Base-by-base conservation (phyloP, 2,329 filamentous ascomycete species). In the Botrytis sinoallii region DNA sequence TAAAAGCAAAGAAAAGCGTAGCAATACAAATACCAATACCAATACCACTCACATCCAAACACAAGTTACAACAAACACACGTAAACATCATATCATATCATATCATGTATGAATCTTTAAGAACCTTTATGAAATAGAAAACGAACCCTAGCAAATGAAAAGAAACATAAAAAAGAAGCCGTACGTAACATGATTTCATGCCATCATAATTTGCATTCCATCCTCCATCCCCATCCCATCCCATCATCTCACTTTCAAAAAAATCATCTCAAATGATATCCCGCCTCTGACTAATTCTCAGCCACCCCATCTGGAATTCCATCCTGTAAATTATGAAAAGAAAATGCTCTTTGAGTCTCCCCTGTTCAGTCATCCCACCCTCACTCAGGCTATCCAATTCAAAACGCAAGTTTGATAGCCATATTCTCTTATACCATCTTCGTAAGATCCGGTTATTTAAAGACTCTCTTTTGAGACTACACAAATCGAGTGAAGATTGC, bases 201-300 rank as follows among this genome's bases (percentile, higher is more conserved):
- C 55, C 40, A 60, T 61, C 68, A 70, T 70, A 70, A 70, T 61
- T 40, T 46, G 52, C 68, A 70, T 70, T 46, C 68, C 68, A 70
- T 70, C 55, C 68, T n/a, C 25, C 48, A 52, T 52, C 20, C 20
- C 3, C 44, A 46, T 46, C 44, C 18, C 20, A 46, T 46, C 42
- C 14, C 25, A 16, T 52, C 68, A 70, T 70, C 67, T 61, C 38
- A 61, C 38, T 60, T 32, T 68, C 18, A 38, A 57, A 68, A 52
- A 52, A 52, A 52, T 57, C 48, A 68, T 68, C 35, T 68, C 48
- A 29, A 57, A 57, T 68, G 66, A 68, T 25, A 68, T 68, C 66
- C 48, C 48, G 3, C 48, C n/a, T n/a, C 18, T n/a, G n/a, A 22
- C 20, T 42, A 57, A 44, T 70, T 70, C 65, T 44, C 25, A 52